Base-by-base conservation (phyloP, 345 rosid genomes). In the Raphanus raphanistrum region DNA sequence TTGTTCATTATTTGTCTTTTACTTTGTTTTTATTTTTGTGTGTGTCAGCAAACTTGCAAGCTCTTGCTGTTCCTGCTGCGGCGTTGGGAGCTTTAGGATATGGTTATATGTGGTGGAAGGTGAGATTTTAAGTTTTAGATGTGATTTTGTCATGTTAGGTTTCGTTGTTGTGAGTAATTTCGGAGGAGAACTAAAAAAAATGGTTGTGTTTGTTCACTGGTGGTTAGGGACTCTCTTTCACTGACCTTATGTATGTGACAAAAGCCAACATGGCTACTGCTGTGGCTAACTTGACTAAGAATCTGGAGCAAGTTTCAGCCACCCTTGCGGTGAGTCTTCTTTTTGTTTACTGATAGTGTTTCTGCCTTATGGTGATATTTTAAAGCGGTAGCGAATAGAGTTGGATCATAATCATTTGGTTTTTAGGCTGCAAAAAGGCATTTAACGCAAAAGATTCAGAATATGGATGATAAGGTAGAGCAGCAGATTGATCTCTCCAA, bases 91-190 rank as follows among this genome's bases (percentile, higher is more conserved):
- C 89, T 25, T 66, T 96, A 71, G 97, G 99, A 65, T 96, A 93
- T 86, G 93, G 96, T 76, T 96, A 96, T 84, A 91, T 93, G 98
- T 91, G 99, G 99, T 96, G 97, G 98, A 96, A 96, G 97, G 98
- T 95, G 79, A 65, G 58, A 50, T 4, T 75, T 5, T 0, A 6
- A 15, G 25, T 52, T 52, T 48, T 52, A 26, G 35, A 45, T 69
- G 4, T 60, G 28, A 48, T 35, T 5, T 35, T 50, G 28, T 27
- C 15, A 8, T 5, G 45, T n/a, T 54, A 28, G n/a, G n/a, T n/a
- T n/a, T n/a, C n/a, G n/a, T n/a, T n/a, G n/a, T n/a, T n/a, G n/a
- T n/a, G n/a, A n/a, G n/a, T n/a, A n/a, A n/a, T n/a, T n/a, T n/a
- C n/a, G n/a, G n/a, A n/a, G n/a, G n/a, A n/a, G n/a, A n/a, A n/a